Conservation (phyloP, 805 yeast species). For the Maudiozyma turicensis region DNA sequence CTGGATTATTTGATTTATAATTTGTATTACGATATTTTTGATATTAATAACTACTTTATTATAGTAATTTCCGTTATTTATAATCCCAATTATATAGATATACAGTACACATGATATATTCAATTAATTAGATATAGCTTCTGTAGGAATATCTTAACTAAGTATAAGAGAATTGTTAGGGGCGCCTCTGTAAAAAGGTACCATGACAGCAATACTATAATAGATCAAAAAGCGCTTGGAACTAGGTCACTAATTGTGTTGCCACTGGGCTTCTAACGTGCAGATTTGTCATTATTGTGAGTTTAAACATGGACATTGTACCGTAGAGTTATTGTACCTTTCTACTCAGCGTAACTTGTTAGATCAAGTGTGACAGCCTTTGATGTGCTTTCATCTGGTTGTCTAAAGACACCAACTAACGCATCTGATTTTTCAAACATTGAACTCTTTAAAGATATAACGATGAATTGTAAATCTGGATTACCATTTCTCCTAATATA, state of each 20-base stretch:
- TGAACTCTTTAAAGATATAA: constrained; percentile 80
- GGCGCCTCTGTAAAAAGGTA: too few relatives aligned
- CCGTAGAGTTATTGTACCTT: background rate
- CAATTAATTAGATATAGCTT: too few relatives aligned
- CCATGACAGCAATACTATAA: too few relatives aligned
- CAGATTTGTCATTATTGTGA: background rate
- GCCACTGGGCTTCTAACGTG: background rate
- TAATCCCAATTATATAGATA: too few relatives aligned
- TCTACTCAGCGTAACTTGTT: constrained; percentile 42
- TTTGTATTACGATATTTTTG: too few relatives aligned
- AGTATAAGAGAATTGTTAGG: too few relatives aligned
- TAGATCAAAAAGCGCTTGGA: too few relatives aligned
- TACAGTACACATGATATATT: too few relatives aligned
- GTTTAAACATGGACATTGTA: background rate
- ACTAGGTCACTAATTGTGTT: background rate
- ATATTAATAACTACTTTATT: too few relatives aligned
- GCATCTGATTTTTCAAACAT: constrained; percentile 85
- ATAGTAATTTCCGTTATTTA: too few relatives aligned
- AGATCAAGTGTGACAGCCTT: constrained; percentile 66
- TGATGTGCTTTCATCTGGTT: constrained; percentile 63
- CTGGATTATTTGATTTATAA: too few relatives aligned
- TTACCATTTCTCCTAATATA: constrained; percentile 71
- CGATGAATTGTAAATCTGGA: constrained; percentile 79
- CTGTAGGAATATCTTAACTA: too few relatives aligned
- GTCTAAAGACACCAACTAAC: constrained; percentile 85